Conservation (phyloP, 768 basidiomycete species). For the Lentinula sp. region DNA sequence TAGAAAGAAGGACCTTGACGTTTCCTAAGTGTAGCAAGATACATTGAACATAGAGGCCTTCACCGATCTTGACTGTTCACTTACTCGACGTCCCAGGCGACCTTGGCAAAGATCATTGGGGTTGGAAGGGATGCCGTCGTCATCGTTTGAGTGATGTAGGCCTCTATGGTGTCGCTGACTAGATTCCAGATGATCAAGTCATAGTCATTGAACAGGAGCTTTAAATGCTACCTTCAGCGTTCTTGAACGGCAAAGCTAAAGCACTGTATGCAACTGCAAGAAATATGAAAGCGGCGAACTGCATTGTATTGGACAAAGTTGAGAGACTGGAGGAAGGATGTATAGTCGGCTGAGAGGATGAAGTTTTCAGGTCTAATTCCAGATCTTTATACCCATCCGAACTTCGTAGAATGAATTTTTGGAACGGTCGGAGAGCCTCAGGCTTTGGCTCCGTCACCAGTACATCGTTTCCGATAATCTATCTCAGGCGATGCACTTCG, state of each 20-base stretch:
- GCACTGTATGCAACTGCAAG: neutral
- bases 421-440: neutral
- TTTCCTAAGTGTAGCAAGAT: neutral
- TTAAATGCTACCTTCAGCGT: neutral
- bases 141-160: neutral
- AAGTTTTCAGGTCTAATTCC: neutral
- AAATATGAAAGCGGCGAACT: neutral
- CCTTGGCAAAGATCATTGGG: conserved; percentile 1
- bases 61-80: neutral
- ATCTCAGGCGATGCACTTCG: neutral
- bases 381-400: neutral
- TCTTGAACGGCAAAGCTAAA: neutral
- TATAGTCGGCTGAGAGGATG: neutral
- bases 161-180: neutral
- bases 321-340: neutral
- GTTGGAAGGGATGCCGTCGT: neutral
- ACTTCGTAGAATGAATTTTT: neutral
- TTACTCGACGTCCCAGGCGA: neutral
- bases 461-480: neutral
- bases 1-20: neutral
- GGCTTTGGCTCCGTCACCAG: neutral
- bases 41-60: neutral
- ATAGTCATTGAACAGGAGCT: neutral
- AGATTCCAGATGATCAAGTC: no score
- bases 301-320: neutral